phyloP scores from a whole-genome alignment of 345 rosid species.

The Salix exigua region DNA sequence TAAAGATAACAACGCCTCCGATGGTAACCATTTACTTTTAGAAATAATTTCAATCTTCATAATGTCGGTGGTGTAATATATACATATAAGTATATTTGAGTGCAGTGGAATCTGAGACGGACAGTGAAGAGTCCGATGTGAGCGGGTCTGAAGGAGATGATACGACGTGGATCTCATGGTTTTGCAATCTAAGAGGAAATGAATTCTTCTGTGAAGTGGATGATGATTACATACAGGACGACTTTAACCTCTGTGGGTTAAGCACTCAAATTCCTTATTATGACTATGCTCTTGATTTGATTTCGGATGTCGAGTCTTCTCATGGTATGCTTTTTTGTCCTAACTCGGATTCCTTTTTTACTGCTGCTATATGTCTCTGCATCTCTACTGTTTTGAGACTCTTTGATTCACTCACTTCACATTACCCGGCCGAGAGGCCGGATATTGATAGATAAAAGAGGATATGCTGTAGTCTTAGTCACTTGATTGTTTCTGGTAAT shows the following conservation, averaged over 20 bases:
- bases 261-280: conserved; percentile 97
- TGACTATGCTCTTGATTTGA: conserved; percentile 95
- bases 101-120: conserved; percentile 84
- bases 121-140: conserved; percentile 89
- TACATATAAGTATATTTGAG: conserved; percentile 5
- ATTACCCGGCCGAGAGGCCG: too few relatives aligned
- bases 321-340: conserved; percentile 50
- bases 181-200: conserved; percentile 88
- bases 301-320: conserved; percentile 91
- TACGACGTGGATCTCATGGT: conserved; percentile 96
- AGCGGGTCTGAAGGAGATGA: conserved; percentile 99
- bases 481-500: conserved; percentile 18
- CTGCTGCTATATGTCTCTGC: not conserved
- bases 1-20: conserved; percentile 54
- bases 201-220: conserved; percentile 99
- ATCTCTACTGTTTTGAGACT: not conserved
- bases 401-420: not conserved
- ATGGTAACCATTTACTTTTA: conserved; percentile 34
- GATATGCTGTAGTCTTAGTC: not conserved
- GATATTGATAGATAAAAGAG: not conserved
- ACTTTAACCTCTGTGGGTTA: conserved; percentile 89
- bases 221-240: conserved; percentile 97
- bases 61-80: not conserved
- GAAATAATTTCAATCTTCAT: not conserved
- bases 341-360: not conserved